Evolutionary conservation across 2,329 filamentous ascomycete genomes (phyloP).

Genomic region (Xylaria sp.): DNA sequence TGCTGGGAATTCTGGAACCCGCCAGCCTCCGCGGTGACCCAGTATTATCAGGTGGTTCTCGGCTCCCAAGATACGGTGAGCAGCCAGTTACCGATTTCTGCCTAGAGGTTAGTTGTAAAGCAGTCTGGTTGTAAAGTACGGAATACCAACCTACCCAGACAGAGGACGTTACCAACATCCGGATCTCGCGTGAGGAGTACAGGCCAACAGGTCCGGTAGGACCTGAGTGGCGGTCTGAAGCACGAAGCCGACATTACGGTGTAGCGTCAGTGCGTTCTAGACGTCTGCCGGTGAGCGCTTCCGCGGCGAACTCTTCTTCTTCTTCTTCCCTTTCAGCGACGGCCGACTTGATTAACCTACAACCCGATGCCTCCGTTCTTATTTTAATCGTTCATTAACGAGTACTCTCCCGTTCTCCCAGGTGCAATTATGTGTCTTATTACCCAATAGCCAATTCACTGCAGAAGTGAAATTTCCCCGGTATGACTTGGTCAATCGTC

Average conservation of each 20-base stretch:
- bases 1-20: too few species aligned
- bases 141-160: too few species aligned
- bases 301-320: background rate
- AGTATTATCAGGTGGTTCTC: background rate
- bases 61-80: background rate
- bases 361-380: too few species aligned
- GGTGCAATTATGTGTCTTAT: too few species aligned
- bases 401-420: too few species aligned
- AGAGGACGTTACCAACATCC: too few species aligned
- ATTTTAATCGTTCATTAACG: too few species aligned
- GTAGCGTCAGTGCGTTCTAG: background rate
- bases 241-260: background rate
- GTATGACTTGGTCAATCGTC: background rate
- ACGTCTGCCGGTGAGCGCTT: background rate
- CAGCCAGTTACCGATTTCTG: background rate
- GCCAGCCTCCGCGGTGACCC: background rate
- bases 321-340: background rate
- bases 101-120: too few species aligned
- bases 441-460: too few species aligned
- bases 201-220: background rate
- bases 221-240: background rate
- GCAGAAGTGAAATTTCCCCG: background rate
- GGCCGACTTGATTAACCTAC: too few species aligned
- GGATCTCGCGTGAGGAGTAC: background rate
- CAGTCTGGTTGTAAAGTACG: too few species aligned